phyloP scores from a whole-genome alignment of 129 eudicot species.

The Flaveria sonorensis region DNA sequence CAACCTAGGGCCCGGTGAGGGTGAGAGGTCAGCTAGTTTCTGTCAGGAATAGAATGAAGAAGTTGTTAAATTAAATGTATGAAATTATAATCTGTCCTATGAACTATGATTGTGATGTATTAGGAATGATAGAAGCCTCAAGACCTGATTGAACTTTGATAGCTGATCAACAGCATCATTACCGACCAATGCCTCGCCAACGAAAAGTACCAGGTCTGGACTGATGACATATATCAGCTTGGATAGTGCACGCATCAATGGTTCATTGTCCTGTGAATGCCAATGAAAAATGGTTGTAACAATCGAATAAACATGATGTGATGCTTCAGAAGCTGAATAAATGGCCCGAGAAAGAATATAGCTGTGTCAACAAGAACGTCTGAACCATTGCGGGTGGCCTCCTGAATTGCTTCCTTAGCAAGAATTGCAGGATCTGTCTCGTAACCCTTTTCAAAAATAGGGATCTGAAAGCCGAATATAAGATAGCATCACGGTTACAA shows the following conservation, averaged over 20 bases:
- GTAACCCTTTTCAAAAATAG: constrained; percentile 97
- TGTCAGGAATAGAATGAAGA: constrained; percentile 36
- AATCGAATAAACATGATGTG: not conserved
- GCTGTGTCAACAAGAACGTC: constrained; percentile 99
- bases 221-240: constrained; percentile 87
- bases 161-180: constrained; percentile 98
- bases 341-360: not conserved
- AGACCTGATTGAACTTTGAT: constrained; percentile 91
- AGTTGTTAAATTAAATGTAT: not conserved
- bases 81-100: not conserved
- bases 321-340: no score
- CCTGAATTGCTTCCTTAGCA: constrained; percentile 97
- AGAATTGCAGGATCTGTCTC: constrained; percentile 97
- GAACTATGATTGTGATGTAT: not conserved
- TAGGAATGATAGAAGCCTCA: not conserved
- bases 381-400: constrained; percentile 82
- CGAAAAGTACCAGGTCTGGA: no score
- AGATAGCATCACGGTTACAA: no score
- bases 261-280: constrained; percentile 79
- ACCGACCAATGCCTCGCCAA: constrained; percentile 91
- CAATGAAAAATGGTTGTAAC: not conserved
- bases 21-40: constrained; percentile 89
- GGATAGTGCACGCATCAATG: constrained; percentile 93
- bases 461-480: constrained; percentile 47
- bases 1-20: constrained; percentile 81